Evolutionary conservation across 139 green algal genomes (phyloP), one percentile per base, ranked within the genome.

Genomic region (Closterium sp.): DNA sequence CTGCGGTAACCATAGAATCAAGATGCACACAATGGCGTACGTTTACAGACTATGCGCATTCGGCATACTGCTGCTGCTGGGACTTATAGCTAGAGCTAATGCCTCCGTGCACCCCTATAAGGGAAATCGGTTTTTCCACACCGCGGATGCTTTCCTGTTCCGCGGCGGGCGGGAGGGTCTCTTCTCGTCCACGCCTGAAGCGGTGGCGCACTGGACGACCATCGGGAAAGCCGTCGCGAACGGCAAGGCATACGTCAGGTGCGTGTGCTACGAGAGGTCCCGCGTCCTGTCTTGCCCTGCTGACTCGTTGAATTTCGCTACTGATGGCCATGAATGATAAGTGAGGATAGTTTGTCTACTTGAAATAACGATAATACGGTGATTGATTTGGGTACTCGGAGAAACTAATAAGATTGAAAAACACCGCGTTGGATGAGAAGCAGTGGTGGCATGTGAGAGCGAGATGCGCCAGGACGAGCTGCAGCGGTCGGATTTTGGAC

Each of bases 81-180:
- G 33, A 25, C 84, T 43, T 25, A 32, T 83, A 38, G 34, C 43
- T 16, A 69, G 43, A 69, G 43, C 43, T 12, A 69, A 69, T 69
- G 93, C 87, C 3, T 91, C 91, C 31, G 88, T 96, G 6, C 95
- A 96, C 85, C 64, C 81, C 9, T 96, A 96, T 91, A 90, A 94
- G 31, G 84, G 91, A 4, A 89, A 95, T 81, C 92, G 89, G 0
- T 96, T 96, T 38, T 95, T 94, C 84, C 34, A 87, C 1, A 94
- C 94, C 0, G 91, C 38, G 0, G 94, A 96, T 84, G 93, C 95
- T 8, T 95, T 88, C 28, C 83, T 92, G 5, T 92, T 89, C 87
- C 86, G 92, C 31, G 95, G 94, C 23, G 95, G 95, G 4, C 88
- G 95, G 6, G 95, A 96, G 87, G 95, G 95, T 0, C 87, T 96